These are phyloP conservation scores for Nicotiana paniculata DNA, from an alignment of 257 asterid species.

Conservation along the genomic window DNA sequence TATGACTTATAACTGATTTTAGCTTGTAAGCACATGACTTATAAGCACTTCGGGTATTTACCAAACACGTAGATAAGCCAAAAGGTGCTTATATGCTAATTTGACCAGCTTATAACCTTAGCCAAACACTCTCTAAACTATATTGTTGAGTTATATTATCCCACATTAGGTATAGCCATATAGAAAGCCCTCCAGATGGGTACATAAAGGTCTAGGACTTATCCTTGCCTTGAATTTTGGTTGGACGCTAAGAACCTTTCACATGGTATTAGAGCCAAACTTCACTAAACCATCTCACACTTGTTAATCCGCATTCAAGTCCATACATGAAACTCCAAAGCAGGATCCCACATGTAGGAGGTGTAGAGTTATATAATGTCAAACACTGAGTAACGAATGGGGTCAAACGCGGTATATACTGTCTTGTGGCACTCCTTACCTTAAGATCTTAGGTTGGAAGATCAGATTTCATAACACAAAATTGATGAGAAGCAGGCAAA, in stretches of 20 bases:
- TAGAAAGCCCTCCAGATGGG: not conserved
- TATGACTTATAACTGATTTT: too few relatives aligned
- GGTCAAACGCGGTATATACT: not conserved
- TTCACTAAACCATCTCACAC: not conserved
- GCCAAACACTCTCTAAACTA: too few relatives aligned
- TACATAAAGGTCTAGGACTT: not conserved
- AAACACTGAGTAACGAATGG: not conserved
- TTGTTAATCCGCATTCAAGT: not conserved
- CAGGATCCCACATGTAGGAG: not conserved
- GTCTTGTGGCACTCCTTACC: not conserved
- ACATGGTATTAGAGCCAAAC: not conserved
- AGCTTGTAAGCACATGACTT: too few relatives aligned
- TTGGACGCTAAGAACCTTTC: not conserved
- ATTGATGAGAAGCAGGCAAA: not conserved
- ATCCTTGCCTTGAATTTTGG: not conserved
- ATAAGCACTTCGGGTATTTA: too few relatives aligned
- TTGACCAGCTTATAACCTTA: too few relatives aligned
- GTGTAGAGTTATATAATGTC: not conserved
- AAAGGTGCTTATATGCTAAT: too few relatives aligned
- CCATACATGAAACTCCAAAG: not conserved
- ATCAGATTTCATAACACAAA: not conserved
- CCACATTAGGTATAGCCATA: not conserved
- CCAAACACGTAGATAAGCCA: too few relatives aligned
- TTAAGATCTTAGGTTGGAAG: not conserved
- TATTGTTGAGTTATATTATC: not conserved